These are phyloP conservation scores for Neonothopanus nambi DNA, from an alignment of 1,284 basidiomycete species.

Conservation along the genomic window DNA sequence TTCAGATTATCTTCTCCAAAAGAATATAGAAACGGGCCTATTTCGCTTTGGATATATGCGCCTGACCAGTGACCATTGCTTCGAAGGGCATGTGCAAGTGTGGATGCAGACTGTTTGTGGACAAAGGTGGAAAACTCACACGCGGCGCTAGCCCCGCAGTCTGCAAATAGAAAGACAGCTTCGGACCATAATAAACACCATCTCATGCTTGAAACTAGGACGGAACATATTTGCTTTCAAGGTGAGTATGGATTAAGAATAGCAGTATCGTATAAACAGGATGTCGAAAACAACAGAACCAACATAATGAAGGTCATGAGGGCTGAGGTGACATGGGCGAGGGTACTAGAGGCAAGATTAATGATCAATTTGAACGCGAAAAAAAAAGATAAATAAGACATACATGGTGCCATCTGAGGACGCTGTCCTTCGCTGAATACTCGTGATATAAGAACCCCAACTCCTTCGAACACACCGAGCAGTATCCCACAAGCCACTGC, in stretches of 20 bases:
- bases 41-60: too few species aligned
- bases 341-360: constrained; percentile 30
- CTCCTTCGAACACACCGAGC: constrained; percentile 96
- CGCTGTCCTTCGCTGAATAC: constrained; percentile 83
- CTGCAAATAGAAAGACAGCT: constrained; percentile 2
- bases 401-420: constrained; percentile 63
- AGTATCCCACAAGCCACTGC: constrained; percentile 97
- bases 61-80: too few species aligned
- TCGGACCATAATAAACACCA: constrained; percentile 9
- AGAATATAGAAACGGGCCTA: too few species aligned
- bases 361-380: background rate
- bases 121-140: too few species aligned
- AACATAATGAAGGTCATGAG: constrained; percentile 20
- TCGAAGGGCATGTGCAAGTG: too few species aligned
- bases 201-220: too few species aligned
- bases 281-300: too few species aligned
- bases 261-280: too few species aligned
- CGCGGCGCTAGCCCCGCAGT: constrained; percentile 3
- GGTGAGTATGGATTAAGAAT: too few species aligned
- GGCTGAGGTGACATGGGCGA: constrained; percentile 37
- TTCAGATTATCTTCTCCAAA: too few species aligned
- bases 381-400: constrained; percentile 20
- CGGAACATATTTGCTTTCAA: too few species aligned
- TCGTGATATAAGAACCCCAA: constrained; percentile 86
- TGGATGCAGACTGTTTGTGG: too few species aligned